Evolutionary conservation across 768 basidiomycete genomes (phyloP).

Genomic region (Boletus vinaceobasis): DNA sequence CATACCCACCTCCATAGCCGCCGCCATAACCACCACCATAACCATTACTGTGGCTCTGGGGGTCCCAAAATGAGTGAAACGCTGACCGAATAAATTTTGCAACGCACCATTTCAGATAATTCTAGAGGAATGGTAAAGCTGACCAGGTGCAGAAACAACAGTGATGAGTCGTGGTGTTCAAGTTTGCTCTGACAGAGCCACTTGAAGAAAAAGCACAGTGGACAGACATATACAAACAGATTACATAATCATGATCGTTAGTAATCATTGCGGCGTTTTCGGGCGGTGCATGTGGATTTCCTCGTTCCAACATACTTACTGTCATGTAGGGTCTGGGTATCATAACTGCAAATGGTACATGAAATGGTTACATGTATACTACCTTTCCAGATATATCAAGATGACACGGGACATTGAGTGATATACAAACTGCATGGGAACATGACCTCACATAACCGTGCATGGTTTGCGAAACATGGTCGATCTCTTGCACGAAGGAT

Average conservation of each 20-base stretch:
- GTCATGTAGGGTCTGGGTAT: constrained; percentile 1
- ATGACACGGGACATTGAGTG: neutral
- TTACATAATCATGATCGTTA: constrained; percentile 8
- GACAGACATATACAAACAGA: constrained; percentile 10
- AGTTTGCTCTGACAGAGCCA: constrained; percentile 11
- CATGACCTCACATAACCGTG: constrained; percentile 35
- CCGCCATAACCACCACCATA: constrained; percentile 35
- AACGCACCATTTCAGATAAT: constrained; percentile 19
- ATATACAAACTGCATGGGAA: constrained; percentile 5
- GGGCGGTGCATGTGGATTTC: neutral
- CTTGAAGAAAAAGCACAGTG: constrained; percentile 16
- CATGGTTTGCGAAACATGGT: constrained; percentile 30
- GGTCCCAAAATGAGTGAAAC: neutral
- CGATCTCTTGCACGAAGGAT: constrained; percentile 32
- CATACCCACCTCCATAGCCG: constrained; percentile 26
- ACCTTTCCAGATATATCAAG: neutral
- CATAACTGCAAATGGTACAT: constrained; percentile 6
- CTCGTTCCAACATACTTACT: neutral
- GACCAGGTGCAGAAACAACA: constrained; percentile 1
- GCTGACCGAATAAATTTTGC: neutral
- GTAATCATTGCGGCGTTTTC: neutral
- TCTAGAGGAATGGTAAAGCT: neutral
- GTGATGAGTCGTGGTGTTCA: constrained; percentile 20
- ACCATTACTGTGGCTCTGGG: constrained; percentile 33
- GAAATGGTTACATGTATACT: constrained; percentile 5